Percentiles rank a stretch among this genome's conserved stretches.
These are phyloP conservation scores for Camptophora hylomeconis DNA, from an alignment of 2,329 filamentous ascomycete genomes.

Conservation along the genomic window DNA sequence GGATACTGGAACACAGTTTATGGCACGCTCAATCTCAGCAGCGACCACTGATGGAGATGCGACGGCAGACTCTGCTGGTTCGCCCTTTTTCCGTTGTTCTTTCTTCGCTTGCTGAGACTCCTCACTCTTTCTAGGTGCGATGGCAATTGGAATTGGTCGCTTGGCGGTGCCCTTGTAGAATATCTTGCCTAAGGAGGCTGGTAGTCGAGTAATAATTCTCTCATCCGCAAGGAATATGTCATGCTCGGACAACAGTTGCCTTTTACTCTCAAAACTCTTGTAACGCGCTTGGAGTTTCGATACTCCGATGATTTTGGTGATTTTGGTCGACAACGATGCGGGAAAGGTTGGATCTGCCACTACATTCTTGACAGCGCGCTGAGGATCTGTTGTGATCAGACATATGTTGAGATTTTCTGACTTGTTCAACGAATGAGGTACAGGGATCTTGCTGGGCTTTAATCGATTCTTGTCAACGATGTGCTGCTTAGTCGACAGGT, in stretches of 20 bases:
- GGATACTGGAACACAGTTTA: constrained; percentile 66
- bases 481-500: constrained; percentile 53
- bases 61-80: constrained; percentile 29
- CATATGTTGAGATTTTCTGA: constrained; percentile 59
- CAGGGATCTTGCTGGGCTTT: constrained; percentile 68
- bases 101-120: constrained; percentile 48
- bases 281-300: constrained; percentile 81
- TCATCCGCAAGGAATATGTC: constrained; percentile 92
- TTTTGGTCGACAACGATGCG: constrained; percentile 49
- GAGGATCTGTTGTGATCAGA: constrained; percentile 70
- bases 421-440: constrained; percentile 64
- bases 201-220: constrained; percentile 60
- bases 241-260: constrained; percentile 73
- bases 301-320: constrained; percentile 67
- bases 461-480: constrained; percentile 61
- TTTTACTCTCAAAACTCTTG: constrained; percentile 73
- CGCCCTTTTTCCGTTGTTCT: constrained; percentile 32
- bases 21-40: constrained; percentile 65
- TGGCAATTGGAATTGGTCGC: constrained; percentile 69
- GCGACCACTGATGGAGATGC: constrained; percentile 55
- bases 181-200: constrained; percentile 70
- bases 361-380: constrained; percentile 82
- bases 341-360: constrained; percentile 63
- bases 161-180: constrained; percentile 80
- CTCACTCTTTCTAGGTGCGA: constrained; percentile 52